Conservation (phyloP, 2,329 filamentous ascomycete genomes). For the Neophaeococcomyces mojaviensis region DNA sequence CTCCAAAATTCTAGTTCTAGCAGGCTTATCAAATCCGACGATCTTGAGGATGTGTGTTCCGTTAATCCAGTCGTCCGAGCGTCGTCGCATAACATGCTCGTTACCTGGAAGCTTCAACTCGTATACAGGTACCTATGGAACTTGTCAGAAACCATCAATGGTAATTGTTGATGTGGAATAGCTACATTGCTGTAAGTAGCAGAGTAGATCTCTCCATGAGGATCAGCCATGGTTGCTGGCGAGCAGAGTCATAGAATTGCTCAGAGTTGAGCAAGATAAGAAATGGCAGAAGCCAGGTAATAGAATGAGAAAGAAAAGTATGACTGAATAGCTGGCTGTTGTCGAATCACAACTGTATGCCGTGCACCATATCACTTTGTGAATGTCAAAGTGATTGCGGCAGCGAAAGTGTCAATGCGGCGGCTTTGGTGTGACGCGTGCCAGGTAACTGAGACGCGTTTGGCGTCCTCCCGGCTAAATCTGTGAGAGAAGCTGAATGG, state of each 20-base stretch:
- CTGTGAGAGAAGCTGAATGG: too few species aligned
- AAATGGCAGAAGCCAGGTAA: too few species aligned
- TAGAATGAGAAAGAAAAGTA: too few species aligned
- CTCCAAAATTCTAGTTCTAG: slow-evolving; percentile 88
- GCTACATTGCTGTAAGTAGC: slow-evolving; percentile 58
- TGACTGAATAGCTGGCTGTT: too few species aligned
- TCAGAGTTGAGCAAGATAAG: not conserved
- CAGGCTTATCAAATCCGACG: slow-evolving; percentile 93
- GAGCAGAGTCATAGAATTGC: not conserved
- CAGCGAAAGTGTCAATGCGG: too few species aligned
- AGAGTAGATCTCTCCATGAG: slow-evolving; percentile 49
- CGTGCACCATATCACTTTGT: too few species aligned
- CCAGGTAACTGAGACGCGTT: too few species aligned
- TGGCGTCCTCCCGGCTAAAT: too few species aligned
- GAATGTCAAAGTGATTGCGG: too few species aligned
- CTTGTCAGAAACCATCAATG: slow-evolving; percentile 9
- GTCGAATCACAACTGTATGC: too few species aligned
- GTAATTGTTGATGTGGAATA: slow-evolving; percentile 6
- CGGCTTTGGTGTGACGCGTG: too few species aligned
- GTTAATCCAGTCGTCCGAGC: slow-evolving; percentile 95
- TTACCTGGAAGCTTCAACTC: slow-evolving; percentile 72
- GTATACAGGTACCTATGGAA: slow-evolving; percentile 75
- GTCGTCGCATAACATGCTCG: slow-evolving; percentile 93
- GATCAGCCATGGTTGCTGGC: slow-evolving; percentile 13
- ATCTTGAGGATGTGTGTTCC: slow-evolving; percentile 98